These are phyloP conservation scores for Plasmodium billcollinsi DNA, from an alignment of 169 alveolate genomes.

Conservation along the genomic window DNA sequence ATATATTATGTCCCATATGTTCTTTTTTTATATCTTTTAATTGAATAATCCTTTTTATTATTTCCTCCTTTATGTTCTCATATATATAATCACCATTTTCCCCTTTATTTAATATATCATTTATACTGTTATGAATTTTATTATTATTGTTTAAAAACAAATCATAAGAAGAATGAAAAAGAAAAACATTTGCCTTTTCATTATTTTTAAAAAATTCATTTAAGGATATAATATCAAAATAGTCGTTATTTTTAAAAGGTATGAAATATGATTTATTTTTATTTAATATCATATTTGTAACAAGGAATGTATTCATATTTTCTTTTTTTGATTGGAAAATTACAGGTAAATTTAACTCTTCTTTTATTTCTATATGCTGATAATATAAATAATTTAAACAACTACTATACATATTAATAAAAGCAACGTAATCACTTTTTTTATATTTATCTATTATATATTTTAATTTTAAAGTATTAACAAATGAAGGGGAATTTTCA, in stretches of 20 bases:
- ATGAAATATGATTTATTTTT: slow-evolving; percentile 7
- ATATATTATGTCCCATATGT: slow-evolving; percentile 19
- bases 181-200: slow-evolving; percentile 7
- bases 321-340: too few species aligned
- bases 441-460: slow-evolving; percentile 38
- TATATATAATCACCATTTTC: neutral
- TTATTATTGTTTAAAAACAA: neutral
- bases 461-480: slow-evolving; percentile 37
- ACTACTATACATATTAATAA: slow-evolving; percentile 18
- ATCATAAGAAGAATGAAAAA: slow-evolving; percentile 11
- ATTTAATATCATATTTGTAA: slow-evolving; percentile 11
- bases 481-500: slow-evolving; percentile 22
- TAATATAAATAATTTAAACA: slow-evolving; percentile 15
- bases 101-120: neutral
- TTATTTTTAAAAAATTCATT: slow-evolving; percentile 2
- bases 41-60: too few species aligned
- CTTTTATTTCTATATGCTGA: neutral
- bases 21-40: slow-evolving; percentile 3
- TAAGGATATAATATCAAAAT: slow-evolving; percentile 9
- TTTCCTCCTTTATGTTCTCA: too few species aligned
- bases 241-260: slow-evolving; percentile 7
- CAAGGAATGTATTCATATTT: neutral
- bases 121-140: neutral
- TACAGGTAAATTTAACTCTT: too few species aligned
- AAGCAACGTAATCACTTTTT: slow-evolving; percentile 10